Evolutionary conservation across 169 alveolate genomes (phyloP).

Genomic region (Perkinsus olseni): DNA sequence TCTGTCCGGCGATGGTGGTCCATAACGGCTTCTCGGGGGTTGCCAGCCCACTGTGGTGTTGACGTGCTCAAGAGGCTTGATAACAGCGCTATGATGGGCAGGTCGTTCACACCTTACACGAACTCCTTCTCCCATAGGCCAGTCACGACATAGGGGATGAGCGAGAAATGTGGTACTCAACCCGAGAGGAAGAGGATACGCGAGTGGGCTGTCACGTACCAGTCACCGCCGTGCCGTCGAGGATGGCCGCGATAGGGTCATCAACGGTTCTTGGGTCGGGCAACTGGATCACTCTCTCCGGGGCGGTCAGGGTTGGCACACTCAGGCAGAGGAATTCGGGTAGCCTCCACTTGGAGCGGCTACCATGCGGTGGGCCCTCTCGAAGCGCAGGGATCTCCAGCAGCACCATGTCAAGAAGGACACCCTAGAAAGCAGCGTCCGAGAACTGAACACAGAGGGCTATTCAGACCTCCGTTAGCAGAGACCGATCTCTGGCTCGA

Average conservation of each 20-base stretch:
- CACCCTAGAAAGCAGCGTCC: not conserved
- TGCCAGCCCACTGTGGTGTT: too few species aligned
- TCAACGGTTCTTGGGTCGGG: not conserved
- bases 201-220: not conserved
- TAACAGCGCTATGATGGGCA: too few species aligned
- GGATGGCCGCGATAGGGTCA: not conserved
- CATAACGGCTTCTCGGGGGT: too few species aligned
- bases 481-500: not conserved
- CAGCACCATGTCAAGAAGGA: not conserved
- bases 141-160: too few species aligned
- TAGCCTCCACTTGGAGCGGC: not conserved
- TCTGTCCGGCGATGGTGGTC: too few species aligned
- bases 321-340: not conserved
- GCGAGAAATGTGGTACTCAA: too few species aligned
- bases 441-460: not conserved
- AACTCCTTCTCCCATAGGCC: too few species aligned
- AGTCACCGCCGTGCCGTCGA: not conserved
- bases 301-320: not conserved
- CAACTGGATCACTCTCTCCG: not conserved
- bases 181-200: not conserved
- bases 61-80: too few species aligned
- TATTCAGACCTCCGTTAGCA: not conserved
- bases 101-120: too few species aligned
- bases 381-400: not conserved
- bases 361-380: not conserved